Conservation (phyloP, 2,329 filamentous ascomycete species). For the Cordyceps farinosa region DNA sequence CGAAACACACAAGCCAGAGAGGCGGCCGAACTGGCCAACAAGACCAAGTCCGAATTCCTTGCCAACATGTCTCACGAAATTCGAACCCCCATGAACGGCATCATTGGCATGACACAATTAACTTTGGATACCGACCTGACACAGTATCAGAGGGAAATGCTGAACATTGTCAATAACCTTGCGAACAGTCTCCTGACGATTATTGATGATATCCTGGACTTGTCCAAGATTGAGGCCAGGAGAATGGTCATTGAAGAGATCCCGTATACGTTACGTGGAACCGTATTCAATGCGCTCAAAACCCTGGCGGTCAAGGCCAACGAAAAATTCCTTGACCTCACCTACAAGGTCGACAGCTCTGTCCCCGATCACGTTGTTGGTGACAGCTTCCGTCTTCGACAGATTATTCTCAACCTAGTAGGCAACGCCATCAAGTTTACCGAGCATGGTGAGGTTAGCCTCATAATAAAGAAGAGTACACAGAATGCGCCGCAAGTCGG, state of each 20-base stretch:
- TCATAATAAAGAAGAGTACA: constrained; percentile 74
- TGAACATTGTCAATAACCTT: constrained; percentile 95
- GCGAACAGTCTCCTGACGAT: constrained; percentile 96
- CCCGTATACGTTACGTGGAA: constrained; percentile 88
- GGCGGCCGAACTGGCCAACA: constrained; percentile 92
- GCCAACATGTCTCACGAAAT: constrained; percentile 99
- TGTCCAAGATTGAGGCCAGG: constrained; percentile 86
- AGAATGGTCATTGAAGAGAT: constrained; percentile 99
- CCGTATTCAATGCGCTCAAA: constrained; percentile 96
- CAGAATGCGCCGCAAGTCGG: constrained; percentile 56
- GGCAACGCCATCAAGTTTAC: constrained; percentile 99
- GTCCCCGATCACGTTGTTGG: constrained; percentile 94
- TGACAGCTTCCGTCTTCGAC: constrained; percentile 91
- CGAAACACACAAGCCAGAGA: constrained; percentile 94
- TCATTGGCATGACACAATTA: constrained; percentile 96
- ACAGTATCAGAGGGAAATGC: constrained; percentile 94
- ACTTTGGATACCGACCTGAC: constrained; percentile 93
- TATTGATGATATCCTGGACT: constrained; percentile 78
- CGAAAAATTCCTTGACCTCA: constrained; percentile 88
- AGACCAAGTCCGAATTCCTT: constrained; percentile 96
- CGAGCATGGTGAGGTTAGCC: constrained; percentile 90
- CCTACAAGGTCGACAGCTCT: constrained; percentile 88
- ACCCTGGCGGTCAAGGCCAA: constrained; percentile 96
- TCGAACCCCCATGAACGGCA: constrained; percentile 94
- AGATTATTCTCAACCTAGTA: constrained; percentile 95